phyloP scores from a whole-genome alignment of 2,329 filamentous ascomycete genomes.

The Aspergillus neoniger region DNA sequence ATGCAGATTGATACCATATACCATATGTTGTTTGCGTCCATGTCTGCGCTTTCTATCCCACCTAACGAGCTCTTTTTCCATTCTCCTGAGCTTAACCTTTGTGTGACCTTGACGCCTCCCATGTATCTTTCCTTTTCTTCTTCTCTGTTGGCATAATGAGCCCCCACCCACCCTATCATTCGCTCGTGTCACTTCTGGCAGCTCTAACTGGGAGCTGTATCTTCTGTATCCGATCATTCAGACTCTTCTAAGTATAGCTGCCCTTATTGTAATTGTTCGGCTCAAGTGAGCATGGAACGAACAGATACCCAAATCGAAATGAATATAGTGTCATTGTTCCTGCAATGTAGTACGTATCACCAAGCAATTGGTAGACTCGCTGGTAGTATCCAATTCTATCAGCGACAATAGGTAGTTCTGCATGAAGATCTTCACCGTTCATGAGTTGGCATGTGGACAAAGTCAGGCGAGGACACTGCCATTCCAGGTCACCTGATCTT shows the following conservation, averaged over 20 bases:
- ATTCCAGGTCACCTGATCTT: constrained; percentile 10
- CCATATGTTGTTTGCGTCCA: constrained; percentile 20
- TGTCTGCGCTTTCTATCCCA: constrained; percentile 9
- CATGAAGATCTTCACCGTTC: too few species aligned
- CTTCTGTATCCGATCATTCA: neutral
- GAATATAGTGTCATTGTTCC: neutral
- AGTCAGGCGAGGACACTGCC: neutral
- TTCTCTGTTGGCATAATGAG: neutral
- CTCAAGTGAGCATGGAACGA: neutral
- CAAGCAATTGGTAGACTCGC: too few species aligned
- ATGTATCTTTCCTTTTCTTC: constrained; percentile 5
- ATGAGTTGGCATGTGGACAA: too few species aligned
- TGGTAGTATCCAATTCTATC: too few species aligned
- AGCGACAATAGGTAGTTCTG: too few species aligned
- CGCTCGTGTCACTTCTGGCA: neutral
- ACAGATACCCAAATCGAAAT: neutral
- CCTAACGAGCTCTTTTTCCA: constrained; percentile 13
- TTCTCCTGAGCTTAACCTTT: constrained; percentile 7
- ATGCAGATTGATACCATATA: constrained; percentile 41
- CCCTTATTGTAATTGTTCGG: neutral
- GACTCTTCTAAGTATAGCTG: neutral
- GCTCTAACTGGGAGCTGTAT: neutral
- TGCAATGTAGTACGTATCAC: neutral
- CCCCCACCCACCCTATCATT: neutral
- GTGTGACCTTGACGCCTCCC: constrained; percentile 9